A percentile compares a stretch with the other conserved stretches of the same genome.
These are phyloP conservation scores for Suhomyces faveliae DNA, from an alignment of 805 yeast species.

Conservation along the genomic window DNA sequence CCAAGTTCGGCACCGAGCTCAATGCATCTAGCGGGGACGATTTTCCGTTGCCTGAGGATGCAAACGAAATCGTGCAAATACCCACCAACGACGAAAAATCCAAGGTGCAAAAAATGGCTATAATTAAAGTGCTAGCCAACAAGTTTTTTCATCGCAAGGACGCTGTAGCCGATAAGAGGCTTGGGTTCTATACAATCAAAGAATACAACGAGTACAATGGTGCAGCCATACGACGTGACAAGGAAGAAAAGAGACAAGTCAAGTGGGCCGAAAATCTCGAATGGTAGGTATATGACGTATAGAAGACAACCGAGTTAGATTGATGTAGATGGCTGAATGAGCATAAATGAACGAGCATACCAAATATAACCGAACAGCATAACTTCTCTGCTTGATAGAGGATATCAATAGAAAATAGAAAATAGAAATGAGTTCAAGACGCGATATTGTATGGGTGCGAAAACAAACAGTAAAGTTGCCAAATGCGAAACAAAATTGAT, in stretches of 20 bases:
- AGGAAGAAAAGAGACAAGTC: conserved; percentile 13
- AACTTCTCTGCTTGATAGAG: no score
- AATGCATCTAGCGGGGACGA: conserved; percentile 63
- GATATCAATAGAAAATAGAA: no score
- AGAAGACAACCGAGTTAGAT: background rate
- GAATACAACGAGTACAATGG: conserved; percentile 4
- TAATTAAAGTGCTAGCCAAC: conserved; percentile 34
- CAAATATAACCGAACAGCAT: no score
- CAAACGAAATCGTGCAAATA: conserved; percentile 58
- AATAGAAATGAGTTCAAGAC: no score
- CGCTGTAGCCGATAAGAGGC: background rate
- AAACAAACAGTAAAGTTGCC: no score
- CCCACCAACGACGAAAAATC: conserved; percentile 41
- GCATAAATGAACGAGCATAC: no score
- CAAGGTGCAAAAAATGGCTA: conserved; percentile 37
- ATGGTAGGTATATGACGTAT: conserved; percentile 2
- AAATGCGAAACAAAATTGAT: no score
- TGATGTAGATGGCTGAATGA: no score
- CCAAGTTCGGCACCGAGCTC: conserved; percentile 66
- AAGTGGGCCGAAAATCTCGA: conserved; percentile 12
- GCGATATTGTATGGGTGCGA: no score
- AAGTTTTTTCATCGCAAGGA: conserved; percentile 1
- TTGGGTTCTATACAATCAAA: conserved; percentile 6
- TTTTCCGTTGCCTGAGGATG: conserved; percentile 57
- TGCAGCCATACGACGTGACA: background rate